Conservation (phyloP, 1,284 basidiomycete genomes). For the Wallemia mellicola region DNA sequence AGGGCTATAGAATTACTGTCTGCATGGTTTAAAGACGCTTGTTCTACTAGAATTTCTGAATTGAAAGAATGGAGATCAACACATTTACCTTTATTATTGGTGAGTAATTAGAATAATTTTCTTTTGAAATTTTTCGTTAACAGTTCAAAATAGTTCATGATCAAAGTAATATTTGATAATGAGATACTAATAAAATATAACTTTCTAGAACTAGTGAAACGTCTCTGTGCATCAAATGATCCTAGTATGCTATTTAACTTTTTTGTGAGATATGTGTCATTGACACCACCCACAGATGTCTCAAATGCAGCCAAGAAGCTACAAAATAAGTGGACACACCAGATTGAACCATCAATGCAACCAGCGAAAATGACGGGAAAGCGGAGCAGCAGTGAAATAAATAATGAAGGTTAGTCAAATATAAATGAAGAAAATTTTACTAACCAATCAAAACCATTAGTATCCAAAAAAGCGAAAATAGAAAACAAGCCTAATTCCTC, state of each 20-base stretch:
- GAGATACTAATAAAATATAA: background rate
- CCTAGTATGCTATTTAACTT: background rate
- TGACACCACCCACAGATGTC: background rate
- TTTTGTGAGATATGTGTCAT: background rate
- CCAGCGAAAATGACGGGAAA: background rate
- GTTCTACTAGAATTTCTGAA: background rate
- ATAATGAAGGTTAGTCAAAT: background rate
- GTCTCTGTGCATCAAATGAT: background rate
- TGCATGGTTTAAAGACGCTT: background rate
- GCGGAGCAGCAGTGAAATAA: background rate
- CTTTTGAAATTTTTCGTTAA: background rate
- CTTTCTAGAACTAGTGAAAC: background rate
- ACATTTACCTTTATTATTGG: background rate
- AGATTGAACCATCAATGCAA: background rate
- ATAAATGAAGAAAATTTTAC: background rate
- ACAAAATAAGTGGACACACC: background rate
- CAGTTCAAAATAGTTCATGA: background rate
- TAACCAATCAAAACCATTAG: background rate
- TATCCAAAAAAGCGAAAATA: background rate
- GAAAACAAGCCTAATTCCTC: background rate
- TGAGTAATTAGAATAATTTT: background rate
- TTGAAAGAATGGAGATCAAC: background rate
- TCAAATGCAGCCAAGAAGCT: background rate
- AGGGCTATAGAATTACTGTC: background rate
- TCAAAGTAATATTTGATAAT: background rate